phyloP scores from a whole-genome alignment of 495 filamentous ascomycete genomes.

The Hypoxylon crocopeplum region DNA sequence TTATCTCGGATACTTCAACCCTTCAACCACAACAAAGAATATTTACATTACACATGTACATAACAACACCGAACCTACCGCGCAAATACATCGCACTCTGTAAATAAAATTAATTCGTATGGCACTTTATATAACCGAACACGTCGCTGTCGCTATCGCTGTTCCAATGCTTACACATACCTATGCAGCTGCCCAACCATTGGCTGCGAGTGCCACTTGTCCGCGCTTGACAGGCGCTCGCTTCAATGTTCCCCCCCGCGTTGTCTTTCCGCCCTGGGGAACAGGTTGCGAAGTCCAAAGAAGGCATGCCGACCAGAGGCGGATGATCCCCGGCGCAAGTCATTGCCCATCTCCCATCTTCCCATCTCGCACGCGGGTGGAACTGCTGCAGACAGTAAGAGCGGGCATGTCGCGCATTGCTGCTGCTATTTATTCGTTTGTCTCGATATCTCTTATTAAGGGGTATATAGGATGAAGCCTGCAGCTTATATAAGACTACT shows the following conservation, averaged over 20 bases:
- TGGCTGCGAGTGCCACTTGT: conserved; percentile 28
- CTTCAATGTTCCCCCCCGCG: background rate
- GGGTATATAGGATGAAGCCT: too few relatives aligned
- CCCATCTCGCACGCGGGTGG: too few relatives aligned
- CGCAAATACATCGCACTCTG: too few relatives aligned
- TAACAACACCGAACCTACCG: too few relatives aligned
- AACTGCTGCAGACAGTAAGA: background rate
- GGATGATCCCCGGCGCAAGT: conserved; percentile 9
- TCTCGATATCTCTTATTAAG: background rate
- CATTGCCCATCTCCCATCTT: conserved; percentile 10
- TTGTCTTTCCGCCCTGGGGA: background rate
- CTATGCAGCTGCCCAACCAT: background rate
- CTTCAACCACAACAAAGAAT: too few relatives aligned
- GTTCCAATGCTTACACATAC: too few relatives aligned
- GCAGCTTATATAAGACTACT: too few relatives aligned
- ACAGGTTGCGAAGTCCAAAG: too few relatives aligned
- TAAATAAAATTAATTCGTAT: conserved; percentile 3
- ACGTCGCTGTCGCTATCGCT: conserved; percentile 11
- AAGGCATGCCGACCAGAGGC: too few relatives aligned
- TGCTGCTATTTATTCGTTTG: background rate
- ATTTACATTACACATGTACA: too few relatives aligned
- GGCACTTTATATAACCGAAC: conserved; percentile 6
- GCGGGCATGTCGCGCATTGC: conserved; percentile 14
- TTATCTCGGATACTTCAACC: too few relatives aligned
- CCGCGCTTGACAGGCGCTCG: conserved; percentile 24